Percentiles rank a stretch among this genome's conserved stretches.
Evolutionary conservation across 1,284 basidiomycete species (phyloP).

Genomic region (Cryptococcus sp.): DNA sequence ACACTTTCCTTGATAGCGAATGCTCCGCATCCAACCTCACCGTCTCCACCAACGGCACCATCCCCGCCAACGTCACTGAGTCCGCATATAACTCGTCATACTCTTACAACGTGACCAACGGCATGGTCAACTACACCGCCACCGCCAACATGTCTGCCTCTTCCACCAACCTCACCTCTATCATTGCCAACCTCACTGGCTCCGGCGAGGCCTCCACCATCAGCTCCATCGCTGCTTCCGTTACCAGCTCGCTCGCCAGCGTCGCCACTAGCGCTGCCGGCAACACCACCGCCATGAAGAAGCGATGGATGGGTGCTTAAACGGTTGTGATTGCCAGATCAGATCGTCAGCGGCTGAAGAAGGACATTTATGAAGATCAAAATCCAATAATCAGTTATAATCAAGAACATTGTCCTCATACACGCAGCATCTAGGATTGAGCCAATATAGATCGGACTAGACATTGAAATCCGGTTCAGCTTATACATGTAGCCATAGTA

Average conservation of each 20-base stretch:
- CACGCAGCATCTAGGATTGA: too few species aligned
- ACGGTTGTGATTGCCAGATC: not conserved
- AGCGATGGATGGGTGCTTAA: slow-evolving; percentile 30
- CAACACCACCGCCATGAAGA: slow-evolving; percentile 21
- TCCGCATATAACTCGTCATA: slow-evolving; percentile 42
- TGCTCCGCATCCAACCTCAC: slow-evolving; percentile 27
- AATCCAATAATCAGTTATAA: not conserved
- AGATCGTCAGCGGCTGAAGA: not conserved
- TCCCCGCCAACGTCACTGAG: slow-evolving; percentile 40
- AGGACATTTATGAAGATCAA: slow-evolving; percentile 1
- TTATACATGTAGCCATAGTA: slow-evolving; percentile 11
- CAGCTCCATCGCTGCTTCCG: slow-evolving; percentile 1
- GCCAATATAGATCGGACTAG: too few species aligned
- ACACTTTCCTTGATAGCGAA: slow-evolving; percentile 31
- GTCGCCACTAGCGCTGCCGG: not conserved
- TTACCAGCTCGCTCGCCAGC: slow-evolving; percentile 1
- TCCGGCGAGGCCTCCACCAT: slow-evolving; percentile 1
- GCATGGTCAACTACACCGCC: slow-evolving; percentile 26
- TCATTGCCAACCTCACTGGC: slow-evolving; percentile 1
- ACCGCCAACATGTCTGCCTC: slow-evolving; percentile 7
- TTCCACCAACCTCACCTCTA: slow-evolving; percentile 8
- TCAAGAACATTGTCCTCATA: too few species aligned
- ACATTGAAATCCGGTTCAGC: too few species aligned
- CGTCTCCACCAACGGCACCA: slow-evolving; percentile 33
- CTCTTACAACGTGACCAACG: slow-evolving; percentile 31